These are phyloP conservation scores for Kodamaea nitidulidarum DNA, from an alignment of 805 yeast genomes.

Conservation along the genomic window DNA sequence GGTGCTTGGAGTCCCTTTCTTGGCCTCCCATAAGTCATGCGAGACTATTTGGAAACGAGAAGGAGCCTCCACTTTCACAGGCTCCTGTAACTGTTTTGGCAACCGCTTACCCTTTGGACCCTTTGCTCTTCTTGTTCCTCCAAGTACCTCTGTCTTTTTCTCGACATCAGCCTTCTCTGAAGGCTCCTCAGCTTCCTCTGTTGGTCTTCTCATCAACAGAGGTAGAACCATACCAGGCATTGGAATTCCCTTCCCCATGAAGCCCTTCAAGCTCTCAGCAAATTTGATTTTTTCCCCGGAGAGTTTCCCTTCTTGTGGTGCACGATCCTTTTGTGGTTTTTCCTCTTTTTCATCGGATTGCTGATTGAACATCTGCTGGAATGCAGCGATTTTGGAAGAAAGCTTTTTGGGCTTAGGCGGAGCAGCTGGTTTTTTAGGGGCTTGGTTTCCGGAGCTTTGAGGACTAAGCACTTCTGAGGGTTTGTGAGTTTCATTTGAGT, in stretches of 20 bases:
- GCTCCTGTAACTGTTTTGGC: slow-evolving; percentile 52
- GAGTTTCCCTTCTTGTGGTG: slow-evolving; percentile 17
- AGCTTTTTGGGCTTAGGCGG: slow-evolving; percentile 76
- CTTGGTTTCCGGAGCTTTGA: neutral
- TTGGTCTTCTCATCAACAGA: slow-evolving; percentile 14
- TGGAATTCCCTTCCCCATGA: slow-evolving; percentile 49
- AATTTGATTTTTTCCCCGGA: slow-evolving; percentile 43
- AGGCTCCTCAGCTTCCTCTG: slow-evolving; percentile 7
- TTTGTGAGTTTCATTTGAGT: neutral
- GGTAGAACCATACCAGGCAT: slow-evolving; percentile 54
- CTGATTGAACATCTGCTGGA: slow-evolving; percentile 66
- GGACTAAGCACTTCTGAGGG: no score
- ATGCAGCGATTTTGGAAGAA: slow-evolving; percentile 75
- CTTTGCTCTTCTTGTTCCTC: slow-evolving; percentile 50
- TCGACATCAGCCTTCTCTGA: slow-evolving; percentile 11
- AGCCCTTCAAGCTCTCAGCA: slow-evolving; percentile 56
- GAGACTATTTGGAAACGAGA: slow-evolving; percentile 30
- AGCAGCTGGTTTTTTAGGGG: neutral
- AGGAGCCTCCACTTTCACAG: slow-evolving; percentile 32
- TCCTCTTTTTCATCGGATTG: slow-evolving; percentile 10
- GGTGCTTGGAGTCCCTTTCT: neutral
- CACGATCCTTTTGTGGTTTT: slow-evolving; percentile 2
- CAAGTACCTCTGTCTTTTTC: neutral
- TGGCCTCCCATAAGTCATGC: slow-evolving; percentile 36
- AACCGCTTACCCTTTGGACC: slow-evolving; percentile 74